These are phyloP conservation scores for Thermothelomyces thermophilus DNA, from an alignment of 2,329 filamentous ascomycete species.

Conservation along the genomic window DNA sequence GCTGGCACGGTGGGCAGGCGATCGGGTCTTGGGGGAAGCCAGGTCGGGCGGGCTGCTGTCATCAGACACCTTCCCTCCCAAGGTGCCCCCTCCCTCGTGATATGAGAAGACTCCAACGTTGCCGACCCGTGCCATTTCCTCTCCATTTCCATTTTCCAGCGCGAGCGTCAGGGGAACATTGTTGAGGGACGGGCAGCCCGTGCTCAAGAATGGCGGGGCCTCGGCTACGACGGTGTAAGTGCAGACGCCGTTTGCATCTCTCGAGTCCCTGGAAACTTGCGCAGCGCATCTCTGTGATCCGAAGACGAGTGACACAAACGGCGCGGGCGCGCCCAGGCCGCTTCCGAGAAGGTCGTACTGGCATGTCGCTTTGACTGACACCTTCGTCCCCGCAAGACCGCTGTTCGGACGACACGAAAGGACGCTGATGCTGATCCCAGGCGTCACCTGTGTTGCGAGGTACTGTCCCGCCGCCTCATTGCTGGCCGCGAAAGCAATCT, in stretches of 20 bases:
- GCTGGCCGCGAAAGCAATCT: conserved; percentile 53
- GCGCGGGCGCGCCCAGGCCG: conserved; percentile 46
- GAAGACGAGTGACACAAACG: conserved; percentile 64
- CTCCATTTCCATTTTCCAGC: conserved; percentile 45
- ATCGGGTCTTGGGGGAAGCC: conserved; percentile 37
- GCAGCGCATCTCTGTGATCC: conserved; percentile 68
- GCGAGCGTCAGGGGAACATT: conserved; percentile 51
- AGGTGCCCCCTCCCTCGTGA: conserved; percentile 28
- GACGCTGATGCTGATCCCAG: conserved; percentile 47
- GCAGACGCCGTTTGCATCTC: conserved; percentile 51
- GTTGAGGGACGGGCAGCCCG: conserved; percentile 39
- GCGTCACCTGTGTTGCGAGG: conserved; percentile 53
- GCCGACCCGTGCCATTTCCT: conserved; percentile 46
- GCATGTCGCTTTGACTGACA: conserved; percentile 68
- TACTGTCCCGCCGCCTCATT: conserved; percentile 57
- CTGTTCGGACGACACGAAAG: conserved; percentile 62
- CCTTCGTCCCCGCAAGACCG: conserved; percentile 62
- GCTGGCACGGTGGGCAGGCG: conserved; percentile 39
- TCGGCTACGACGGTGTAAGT: conserved; percentile 67
- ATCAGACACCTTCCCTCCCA: conserved; percentile 25
- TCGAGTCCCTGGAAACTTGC: conserved; percentile 55
- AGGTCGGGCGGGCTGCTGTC: conserved; percentile 34
- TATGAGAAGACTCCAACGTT: conserved; percentile 42
- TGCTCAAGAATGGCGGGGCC: conserved; percentile 56
- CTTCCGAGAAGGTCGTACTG: conserved; percentile 58